Conservation (phyloP, 2,329 filamentous ascomycete genomes). For the Fusarium sp. region DNA sequence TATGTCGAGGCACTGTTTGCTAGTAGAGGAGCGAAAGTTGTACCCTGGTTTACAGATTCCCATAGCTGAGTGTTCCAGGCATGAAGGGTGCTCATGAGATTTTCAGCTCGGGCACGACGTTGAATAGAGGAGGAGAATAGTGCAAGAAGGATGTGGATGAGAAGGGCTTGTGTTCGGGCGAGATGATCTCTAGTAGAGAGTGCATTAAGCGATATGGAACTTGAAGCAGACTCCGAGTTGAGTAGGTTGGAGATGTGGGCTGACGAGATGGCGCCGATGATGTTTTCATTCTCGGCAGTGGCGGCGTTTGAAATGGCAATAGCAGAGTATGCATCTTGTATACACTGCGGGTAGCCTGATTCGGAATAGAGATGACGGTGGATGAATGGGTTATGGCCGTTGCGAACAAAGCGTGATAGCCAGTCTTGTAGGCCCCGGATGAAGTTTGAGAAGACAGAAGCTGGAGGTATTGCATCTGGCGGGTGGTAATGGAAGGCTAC, state of each 20-base stretch:
- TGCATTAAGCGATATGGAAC: background rate
- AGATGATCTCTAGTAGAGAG: background rate
- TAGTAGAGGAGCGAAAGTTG: background rate
- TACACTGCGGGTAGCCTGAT: background rate
- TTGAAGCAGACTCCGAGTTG: background rate
- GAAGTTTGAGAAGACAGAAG: background rate
- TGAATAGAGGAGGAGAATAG: constrained; percentile 6
- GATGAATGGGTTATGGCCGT: constrained; percentile 2
- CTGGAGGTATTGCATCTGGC: background rate
- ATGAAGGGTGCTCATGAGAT: background rate
- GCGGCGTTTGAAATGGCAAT: background rate
- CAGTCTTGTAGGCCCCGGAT: background rate
- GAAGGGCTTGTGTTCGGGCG: background rate
- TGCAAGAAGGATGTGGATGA: background rate
- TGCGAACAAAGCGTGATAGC: constrained; percentile 2
- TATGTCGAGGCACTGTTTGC: background rate
- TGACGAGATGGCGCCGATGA: background rate
- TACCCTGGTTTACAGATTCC: background rate
- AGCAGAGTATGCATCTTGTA: background rate
- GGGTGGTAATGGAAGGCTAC: background rate
- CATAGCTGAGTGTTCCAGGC: background rate
- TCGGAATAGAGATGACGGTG: background rate
- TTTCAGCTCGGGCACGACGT: background rate
- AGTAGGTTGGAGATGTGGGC: background rate
- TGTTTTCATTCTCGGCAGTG: background rate